phyloP scores from a whole-genome alignment of 768 basidiomycete genomes.

The Tulasnella sp. region DNA sequence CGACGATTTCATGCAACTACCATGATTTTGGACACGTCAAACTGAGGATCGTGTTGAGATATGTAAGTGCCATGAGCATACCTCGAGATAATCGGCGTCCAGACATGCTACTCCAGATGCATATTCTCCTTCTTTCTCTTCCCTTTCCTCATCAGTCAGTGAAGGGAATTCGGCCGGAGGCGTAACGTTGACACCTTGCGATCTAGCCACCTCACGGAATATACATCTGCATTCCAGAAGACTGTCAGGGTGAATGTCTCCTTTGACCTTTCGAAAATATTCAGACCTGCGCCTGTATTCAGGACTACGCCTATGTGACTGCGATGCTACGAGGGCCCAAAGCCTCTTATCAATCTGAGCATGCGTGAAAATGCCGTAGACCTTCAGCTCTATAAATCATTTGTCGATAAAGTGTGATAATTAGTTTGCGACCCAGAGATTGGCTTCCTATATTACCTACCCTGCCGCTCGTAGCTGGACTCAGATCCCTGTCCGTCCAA shows the following conservation, averaged over 20 bases:
- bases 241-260: background rate
- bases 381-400: slow-evolving; percentile 19
- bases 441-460: background rate
- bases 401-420: too few relatives aligned
- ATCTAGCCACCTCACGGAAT: background rate
- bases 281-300: slow-evolving; percentile 44
- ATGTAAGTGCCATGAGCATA: background rate
- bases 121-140: background rate
- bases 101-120: background rate
- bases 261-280: background rate
- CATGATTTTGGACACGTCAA: background rate
- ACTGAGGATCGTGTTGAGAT: background rate
- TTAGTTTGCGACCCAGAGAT: too few relatives aligned
- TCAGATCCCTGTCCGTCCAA: background rate
- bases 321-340: slow-evolving; percentile 38
- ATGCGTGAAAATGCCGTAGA: slow-evolving; percentile 44
- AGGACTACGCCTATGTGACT: slow-evolving; percentile 35
- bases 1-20: background rate
- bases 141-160: background rate
- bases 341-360: slow-evolving; percentile 36
- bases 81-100: slow-evolving; percentile 1
- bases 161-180: slow-evolving; percentile 2
- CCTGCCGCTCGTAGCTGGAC: background rate
- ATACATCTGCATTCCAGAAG: background rate
- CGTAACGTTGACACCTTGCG: background rate